Percentiles rank a stretch among this genome's conserved stretches.
Conservation (phyloP, 2,329 filamentous ascomycete species). For the Aspergillus sp. region DNA sequence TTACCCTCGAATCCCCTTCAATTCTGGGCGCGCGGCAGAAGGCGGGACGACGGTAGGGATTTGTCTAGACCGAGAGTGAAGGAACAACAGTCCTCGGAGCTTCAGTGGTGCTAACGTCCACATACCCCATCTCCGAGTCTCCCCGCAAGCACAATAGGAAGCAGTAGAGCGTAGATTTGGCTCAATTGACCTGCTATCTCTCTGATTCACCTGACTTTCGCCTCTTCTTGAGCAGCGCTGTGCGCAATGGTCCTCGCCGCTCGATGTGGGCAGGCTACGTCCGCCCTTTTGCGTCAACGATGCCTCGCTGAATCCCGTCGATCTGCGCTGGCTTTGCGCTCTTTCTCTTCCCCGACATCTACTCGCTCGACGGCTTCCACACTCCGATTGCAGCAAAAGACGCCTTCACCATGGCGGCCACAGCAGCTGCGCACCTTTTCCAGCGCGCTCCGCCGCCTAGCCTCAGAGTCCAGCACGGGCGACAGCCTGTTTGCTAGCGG, state of each 20-base stretch:
- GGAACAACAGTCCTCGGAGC: conserved; percentile 12
- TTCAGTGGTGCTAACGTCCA: conserved; percentile 17
- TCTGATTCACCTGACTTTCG: conserved; percentile 12
- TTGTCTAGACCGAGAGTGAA: conserved; percentile 16
- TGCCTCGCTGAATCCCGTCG: conserved; percentile 44
- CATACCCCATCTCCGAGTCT: conserved; percentile 11
- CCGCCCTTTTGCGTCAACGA: conserved; percentile 47
- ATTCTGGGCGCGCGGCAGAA: conserved; percentile 28
- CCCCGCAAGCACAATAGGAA: conserved; percentile 12
- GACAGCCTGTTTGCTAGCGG: conserved; percentile 90
- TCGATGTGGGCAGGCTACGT: conserved; percentile 49
- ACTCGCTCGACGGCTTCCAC: conserved; percentile 36
- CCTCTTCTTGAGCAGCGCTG: conserved; percentile 32
- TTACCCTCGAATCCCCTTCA: conserved; percentile 22
- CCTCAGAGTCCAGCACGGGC: conserved; percentile 66
- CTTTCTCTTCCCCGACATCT: conserved; percentile 43
- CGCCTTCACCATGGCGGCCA: conserved; percentile 43
- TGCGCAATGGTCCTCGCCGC: conserved; percentile 52
- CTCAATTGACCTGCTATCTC: conserved; percentile 24
- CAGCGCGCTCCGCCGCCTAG: conserved; percentile 43
- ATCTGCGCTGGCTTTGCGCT: conserved; percentile 41
- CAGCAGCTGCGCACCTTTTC: conserved; percentile 51
- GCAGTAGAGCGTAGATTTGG: conserved; percentile 16
- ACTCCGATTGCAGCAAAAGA: conserved; percentile 44
- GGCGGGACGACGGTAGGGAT: conserved; percentile 29